These are phyloP conservation scores for Erysimum cheiranthoides DNA, from an alignment of 345 rosid genomes.

Conservation along the genomic window DNA sequence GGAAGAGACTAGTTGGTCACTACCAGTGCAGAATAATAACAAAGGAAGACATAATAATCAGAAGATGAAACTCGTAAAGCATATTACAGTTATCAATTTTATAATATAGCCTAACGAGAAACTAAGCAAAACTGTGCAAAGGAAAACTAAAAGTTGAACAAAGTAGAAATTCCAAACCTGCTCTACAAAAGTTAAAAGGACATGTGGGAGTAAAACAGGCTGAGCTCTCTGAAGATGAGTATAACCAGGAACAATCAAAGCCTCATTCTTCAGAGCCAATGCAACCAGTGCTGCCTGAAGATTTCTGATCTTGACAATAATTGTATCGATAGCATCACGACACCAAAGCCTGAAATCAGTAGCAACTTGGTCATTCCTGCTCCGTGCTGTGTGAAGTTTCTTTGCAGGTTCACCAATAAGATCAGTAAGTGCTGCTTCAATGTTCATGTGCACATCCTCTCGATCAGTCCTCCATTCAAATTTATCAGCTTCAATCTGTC, in stretches of 20 bases:
- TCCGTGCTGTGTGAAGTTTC: conserved; percentile 94
- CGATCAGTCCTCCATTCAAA: conserved; percentile 92
- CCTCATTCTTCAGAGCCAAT: conserved; percentile 73
- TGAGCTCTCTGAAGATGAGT: conserved; percentile 97
- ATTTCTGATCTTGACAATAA: conserved; percentile 50
- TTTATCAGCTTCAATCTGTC: conserved; percentile 60
- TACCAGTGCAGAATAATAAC: conserved; percentile 6
- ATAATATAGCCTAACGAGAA: neutral
- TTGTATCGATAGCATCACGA: conserved; percentile 81
- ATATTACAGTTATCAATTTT: neutral
- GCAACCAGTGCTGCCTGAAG: conserved; percentile 73
- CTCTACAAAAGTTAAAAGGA: conserved; percentile 82
- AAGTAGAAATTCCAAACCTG: conserved; percentile 56
- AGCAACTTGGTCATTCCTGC: conserved; percentile 88
- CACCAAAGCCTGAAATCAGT: conserved; percentile 96
- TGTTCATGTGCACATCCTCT: conserved; percentile 98
- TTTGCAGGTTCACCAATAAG: conserved; percentile 97
- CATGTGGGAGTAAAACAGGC: conserved; percentile 88
- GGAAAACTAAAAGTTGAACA: neutral
- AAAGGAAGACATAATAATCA: neutral
- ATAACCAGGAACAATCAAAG: conserved; percentile 88
- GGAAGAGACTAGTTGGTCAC: neutral
- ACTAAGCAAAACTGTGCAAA: neutral
- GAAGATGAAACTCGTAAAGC: neutral
- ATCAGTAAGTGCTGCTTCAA: conserved; percentile 93